Percentiles rank a stretch among this genome's conserved stretches.
Evolutionary conservation across 2,329 filamentous ascomycete genomes (phyloP).

Genomic region (Harringtonia lauricola): DNA sequence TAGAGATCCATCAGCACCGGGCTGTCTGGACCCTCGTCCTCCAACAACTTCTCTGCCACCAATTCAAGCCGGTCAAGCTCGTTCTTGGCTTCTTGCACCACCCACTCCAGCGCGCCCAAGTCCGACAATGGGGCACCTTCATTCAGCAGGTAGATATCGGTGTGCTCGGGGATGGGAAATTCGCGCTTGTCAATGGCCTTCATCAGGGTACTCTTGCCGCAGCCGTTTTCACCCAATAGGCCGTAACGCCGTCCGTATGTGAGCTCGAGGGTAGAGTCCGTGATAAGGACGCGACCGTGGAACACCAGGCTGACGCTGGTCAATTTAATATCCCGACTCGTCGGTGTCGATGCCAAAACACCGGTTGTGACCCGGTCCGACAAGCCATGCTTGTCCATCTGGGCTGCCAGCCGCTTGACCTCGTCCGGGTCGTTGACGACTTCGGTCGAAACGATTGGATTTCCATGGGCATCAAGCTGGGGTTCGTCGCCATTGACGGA

Average conservation of each 20-base stretch:
- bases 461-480: constrained; percentile 53
- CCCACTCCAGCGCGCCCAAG: constrained; percentile 90
- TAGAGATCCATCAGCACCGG: constrained; percentile 89
- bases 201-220: constrained; percentile 95
- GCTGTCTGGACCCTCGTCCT: constrained; percentile 84
- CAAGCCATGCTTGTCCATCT: constrained; percentile 92
- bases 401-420: constrained; percentile 77
- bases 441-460: constrained; percentile 29
- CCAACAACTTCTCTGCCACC: constrained; percentile 79
- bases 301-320: constrained; percentile 88
- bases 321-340: constrained; percentile 94
- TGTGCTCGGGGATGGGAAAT: constrained; percentile 88
- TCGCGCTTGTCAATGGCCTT: constrained; percentile 91
- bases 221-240: constrained; percentile 95
- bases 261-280: constrained; percentile 85
- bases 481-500: constrained; percentile 61
- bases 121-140: constrained; percentile 88
- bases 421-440: constrained; percentile 65
- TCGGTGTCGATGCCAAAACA: constrained; percentile 74
- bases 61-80: constrained; percentile 87
- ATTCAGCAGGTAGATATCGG: constrained; percentile 98
- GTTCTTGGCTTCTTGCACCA: constrained; percentile 85
- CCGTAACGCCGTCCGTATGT: constrained; percentile 90
- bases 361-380: constrained; percentile 97
- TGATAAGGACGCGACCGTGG: constrained; percentile 94